These are phyloP conservation scores for Juncus effusus DNA, from an alignment of 176 grass and related monocot species.

Conservation along the genomic window DNA sequence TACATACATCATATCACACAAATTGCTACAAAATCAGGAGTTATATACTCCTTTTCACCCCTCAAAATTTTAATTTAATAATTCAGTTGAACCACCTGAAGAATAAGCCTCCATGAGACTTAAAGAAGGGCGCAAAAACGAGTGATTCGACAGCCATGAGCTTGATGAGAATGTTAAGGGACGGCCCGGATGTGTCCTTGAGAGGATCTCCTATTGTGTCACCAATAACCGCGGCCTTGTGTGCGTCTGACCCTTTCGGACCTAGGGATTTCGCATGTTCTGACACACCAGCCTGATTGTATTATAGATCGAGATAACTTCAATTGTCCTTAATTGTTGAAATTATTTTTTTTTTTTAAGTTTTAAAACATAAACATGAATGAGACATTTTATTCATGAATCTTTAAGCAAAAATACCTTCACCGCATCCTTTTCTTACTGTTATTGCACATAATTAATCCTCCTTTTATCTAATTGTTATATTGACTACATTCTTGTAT, in stretches of 20 bases:
- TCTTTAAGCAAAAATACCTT: too few relatives aligned
- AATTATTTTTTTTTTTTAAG: neutral
- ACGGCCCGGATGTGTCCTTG: constrained; percentile 90
- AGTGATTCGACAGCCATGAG: constrained; percentile 92
- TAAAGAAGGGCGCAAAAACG: constrained; percentile 88
- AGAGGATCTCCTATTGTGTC: constrained; percentile 84
- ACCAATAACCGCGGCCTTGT: constrained; percentile 83
- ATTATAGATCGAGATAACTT: neutral
- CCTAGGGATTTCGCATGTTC: constrained; percentile 69
- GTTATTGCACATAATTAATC: too few relatives aligned
- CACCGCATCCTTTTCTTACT: too few relatives aligned
- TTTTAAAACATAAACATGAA: too few relatives aligned
- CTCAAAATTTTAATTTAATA: too few relatives aligned
- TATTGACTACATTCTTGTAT: too few relatives aligned
- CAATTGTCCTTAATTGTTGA: neutral
- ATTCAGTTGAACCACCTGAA: constrained; percentile 33
- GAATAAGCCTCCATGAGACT: constrained; percentile 58
- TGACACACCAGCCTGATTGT: constrained; percentile 56
- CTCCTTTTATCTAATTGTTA: too few relatives aligned
- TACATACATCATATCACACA: too few relatives aligned
- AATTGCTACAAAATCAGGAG: too few relatives aligned
- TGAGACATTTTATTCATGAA: too few relatives aligned
- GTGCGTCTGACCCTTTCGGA: constrained; percentile 75
- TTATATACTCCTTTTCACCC: too few relatives aligned
- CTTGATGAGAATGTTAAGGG: constrained; percentile 85